Percentiles rank a stretch among this genome's conserved stretches.
Conservation (phyloP, 768 basidiomycete genomes). For the Sarcodon sp. region DNA sequence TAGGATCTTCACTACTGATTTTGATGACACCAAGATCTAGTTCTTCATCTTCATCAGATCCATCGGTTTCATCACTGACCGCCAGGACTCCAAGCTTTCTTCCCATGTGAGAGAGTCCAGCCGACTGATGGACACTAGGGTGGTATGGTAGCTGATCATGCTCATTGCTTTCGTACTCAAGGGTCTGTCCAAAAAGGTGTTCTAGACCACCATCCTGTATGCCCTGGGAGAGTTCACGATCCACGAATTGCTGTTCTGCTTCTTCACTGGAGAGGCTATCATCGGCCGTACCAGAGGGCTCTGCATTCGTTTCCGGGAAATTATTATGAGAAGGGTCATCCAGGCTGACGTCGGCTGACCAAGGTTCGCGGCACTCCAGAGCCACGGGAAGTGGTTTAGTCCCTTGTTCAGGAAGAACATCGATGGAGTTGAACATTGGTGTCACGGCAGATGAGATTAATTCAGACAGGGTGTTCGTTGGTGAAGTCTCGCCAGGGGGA, state of each 20-base stretch:
- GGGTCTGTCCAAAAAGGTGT: background rate
- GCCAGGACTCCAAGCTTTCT: background rate
- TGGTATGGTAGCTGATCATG: too few relatives aligned
- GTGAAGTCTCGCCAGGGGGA: too few relatives aligned
- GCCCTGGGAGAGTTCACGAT: slow-evolving; percentile 8
- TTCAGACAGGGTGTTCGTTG: background rate
- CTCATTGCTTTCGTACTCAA: too few relatives aligned
- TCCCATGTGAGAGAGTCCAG: background rate
- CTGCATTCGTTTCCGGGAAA: background rate
- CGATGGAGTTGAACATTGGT: background rate
- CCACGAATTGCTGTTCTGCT: slow-evolving; percentile 8
- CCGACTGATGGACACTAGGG: too few relatives aligned
- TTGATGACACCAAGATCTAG: slow-evolving; percentile 57
- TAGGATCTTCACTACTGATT: slow-evolving; percentile 75
- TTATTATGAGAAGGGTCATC: background rate
- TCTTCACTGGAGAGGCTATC: slow-evolving; percentile 1
- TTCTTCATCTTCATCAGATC: slow-evolving; percentile 20
- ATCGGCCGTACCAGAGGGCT: background rate
- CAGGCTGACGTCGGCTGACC: background rate
- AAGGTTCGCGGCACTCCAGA: background rate
- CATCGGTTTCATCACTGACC: slow-evolving; percentile 4
- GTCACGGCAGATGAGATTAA: background rate
- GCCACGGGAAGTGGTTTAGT: background rate
- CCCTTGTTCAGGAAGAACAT: background rate
- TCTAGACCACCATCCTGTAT: slow-evolving; percentile 5